phyloP scores from a whole-genome alignment of 2,329 filamentous ascomycete genomes.

The Fusarium fujikuroi region DNA sequence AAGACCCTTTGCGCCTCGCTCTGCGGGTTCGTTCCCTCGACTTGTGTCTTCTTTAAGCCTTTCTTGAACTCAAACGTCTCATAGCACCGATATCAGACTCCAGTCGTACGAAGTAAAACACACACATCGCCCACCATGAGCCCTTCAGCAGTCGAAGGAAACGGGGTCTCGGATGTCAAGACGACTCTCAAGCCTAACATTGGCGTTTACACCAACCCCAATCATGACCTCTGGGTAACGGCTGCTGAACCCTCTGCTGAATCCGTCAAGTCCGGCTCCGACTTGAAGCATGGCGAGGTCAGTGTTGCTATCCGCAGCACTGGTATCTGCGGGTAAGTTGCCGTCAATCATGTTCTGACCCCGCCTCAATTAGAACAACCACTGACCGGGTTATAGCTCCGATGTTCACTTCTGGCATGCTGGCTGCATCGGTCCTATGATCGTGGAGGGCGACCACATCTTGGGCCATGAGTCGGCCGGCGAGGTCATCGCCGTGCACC shows the following conservation, averaged over 20 bases:
- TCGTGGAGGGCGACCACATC: conserved; percentile 88
- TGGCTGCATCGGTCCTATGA: conserved; percentile 95
- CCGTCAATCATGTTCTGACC: not conserved
- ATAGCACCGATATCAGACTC: conserved; percentile 15
- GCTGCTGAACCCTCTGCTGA: conserved; percentile 81
- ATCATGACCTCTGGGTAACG: conserved; percentile 89
- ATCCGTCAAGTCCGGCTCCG: conserved; percentile 73
- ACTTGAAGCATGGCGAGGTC: conserved; percentile 83
- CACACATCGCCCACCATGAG: conserved; percentile 45
- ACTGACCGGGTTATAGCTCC: conserved; percentile 64
- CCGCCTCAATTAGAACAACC: conserved; percentile 9
- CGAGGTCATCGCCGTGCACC: conserved; percentile 81
- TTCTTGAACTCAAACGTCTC: conserved; percentile 13
- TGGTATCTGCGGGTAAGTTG: conserved; percentile 86
- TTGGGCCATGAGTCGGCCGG: conserved; percentile 95
- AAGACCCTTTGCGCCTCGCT: conserved; percentile 34
- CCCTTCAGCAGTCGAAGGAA: conserved; percentile 49
- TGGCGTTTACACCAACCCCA: conserved; percentile 94
- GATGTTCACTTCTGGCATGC: conserved; percentile 98
- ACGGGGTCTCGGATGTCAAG: conserved; percentile 41
- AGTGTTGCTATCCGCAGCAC: conserved; percentile 91
- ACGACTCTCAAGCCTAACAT: conserved; percentile 79
- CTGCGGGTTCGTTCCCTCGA: conserved; percentile 17
- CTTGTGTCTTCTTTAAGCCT: conserved; percentile 25
- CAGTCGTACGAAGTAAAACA: conserved; percentile 20